Percentiles rank a stretch among this genome's conserved stretches.
These are phyloP conservation scores for Phanerochaete carnosa DNA, from an alignment of 768 basidiomycete species.

Conservation along the genomic window DNA sequence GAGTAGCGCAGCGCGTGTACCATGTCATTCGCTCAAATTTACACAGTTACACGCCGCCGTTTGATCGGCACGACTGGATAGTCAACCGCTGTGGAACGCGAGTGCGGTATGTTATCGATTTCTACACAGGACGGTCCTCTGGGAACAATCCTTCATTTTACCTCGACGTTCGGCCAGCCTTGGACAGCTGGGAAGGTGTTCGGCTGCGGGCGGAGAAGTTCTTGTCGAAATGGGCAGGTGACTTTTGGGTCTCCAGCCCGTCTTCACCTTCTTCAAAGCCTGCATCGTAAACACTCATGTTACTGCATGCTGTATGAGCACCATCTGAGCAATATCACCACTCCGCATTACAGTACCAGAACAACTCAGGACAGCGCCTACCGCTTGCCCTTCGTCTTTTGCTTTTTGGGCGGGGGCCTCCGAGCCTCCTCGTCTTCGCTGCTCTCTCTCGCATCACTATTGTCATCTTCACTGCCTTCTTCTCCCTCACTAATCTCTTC, in stretches of 20 bases:
- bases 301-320: not conserved
- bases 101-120: conserved; percentile 95
- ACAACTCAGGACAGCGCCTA: conserved; percentile 18
- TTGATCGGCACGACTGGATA: conserved; percentile 98
- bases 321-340: not conserved
- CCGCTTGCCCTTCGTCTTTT: conserved; percentile 46
- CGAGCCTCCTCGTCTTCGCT: conserved; percentile 41
- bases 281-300: not conserved
- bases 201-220: conserved; percentile 71
- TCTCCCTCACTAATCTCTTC: conserved; percentile 61
- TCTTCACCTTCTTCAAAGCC: conserved; percentile 6
- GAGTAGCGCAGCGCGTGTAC: conserved; percentile 23
- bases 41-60: conserved; percentile 84
- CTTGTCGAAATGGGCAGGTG: conserved; percentile 36
- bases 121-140: conserved; percentile 78
- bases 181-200: conserved; percentile 93
- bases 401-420: conserved; percentile 52
- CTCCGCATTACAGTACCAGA: not conserved
- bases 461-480: conserved; percentile 33
- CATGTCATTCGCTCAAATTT: not conserved
- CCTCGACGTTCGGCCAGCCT: conserved; percentile 89
- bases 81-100: conserved; percentile 89
- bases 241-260: conserved; percentile 11
- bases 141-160: conserved; percentile 74
- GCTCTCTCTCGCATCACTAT: conserved; percentile 41